These are phyloP conservation scores for Babesia microti DNA, from an alignment of 169 alveolate species.

Conservation along the genomic window DNA sequence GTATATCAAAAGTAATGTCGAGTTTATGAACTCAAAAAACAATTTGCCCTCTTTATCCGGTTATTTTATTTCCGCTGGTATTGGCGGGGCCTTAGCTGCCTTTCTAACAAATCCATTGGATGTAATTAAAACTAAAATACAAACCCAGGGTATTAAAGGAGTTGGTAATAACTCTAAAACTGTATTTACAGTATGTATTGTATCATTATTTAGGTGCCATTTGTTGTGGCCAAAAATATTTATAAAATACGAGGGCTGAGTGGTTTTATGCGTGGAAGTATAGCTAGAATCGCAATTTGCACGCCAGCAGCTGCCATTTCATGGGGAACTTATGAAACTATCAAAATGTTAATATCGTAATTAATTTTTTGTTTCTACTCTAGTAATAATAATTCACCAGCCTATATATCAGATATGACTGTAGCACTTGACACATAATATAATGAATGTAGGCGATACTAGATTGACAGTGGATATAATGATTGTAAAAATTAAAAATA, in stretches of 20 bases:
- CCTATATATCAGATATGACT: no score
- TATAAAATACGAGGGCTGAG: conserved; percentile 68
- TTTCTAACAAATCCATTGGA: conserved; percentile 89
- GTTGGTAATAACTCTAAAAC: neutral
- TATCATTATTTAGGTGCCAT: conserved; percentile 28
- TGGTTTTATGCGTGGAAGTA: conserved; percentile 81
- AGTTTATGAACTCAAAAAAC: no score
- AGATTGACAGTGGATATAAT: no score
- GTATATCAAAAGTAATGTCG: no score
- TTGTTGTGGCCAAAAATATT: conserved; percentile 46
- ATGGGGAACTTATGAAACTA: conserved; percentile 89
- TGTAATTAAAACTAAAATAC: conserved; percentile 88
- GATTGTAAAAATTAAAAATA: no score
- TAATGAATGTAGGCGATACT: no score
- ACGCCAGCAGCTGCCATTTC: conserved; percentile 89
- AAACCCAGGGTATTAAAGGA: conserved; percentile 69
- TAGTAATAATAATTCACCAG: no score
- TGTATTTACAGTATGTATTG: conserved; percentile 1
- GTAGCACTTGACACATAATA: no score
- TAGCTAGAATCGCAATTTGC: conserved; percentile 75
- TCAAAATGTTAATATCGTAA: conserved; percentile 47
- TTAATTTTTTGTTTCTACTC: no score
- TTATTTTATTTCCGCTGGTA: conserved; percentile 76
- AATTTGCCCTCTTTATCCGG: no score
- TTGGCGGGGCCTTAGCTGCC: conserved; percentile 93